Evolutionary conservation across 2,329 filamentous ascomycete species (phyloP).

Genomic region (Aspergillus persii): DNA sequence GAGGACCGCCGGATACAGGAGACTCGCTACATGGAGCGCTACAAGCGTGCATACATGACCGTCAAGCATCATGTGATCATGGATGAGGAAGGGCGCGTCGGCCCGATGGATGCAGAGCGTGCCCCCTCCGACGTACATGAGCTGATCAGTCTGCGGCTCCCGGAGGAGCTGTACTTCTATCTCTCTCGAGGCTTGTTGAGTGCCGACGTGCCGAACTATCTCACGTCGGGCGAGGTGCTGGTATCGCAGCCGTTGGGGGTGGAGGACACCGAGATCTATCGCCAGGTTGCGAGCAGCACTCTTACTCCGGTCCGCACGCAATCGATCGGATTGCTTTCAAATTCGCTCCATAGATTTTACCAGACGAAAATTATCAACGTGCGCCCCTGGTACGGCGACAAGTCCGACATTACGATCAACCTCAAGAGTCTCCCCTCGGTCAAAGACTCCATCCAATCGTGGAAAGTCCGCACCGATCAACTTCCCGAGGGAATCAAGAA

Average conservation of each 20-base stretch:
- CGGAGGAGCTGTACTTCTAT: conserved; percentile 88
- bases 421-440: conserved; percentile 56
- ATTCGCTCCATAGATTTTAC: conserved; percentile 78
- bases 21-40: conserved; percentile 78
- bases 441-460: conserved; percentile 57
- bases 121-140: conserved; percentile 82
- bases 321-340: conserved; percentile 73
- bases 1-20: conserved; percentile 73
- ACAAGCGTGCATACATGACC: conserved; percentile 78
- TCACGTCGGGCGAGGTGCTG: conserved; percentile 74
- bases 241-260: conserved; percentile 84
- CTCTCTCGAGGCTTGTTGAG: conserved; percentile 79
- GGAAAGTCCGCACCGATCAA: conserved; percentile 67
- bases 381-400: conserved; percentile 80
- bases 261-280: conserved; percentile 75
- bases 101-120: conserved; percentile 68
- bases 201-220: conserved; percentile 74
- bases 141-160: conserved; percentile 85
- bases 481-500: conserved; percentile 44
- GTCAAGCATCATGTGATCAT: conserved; percentile 87
- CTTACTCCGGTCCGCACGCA: conserved; percentile 73
- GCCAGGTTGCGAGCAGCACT: conserved; percentile 70
- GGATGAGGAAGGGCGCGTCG: conserved; percentile 71
- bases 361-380: conserved; percentile 74
- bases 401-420: conserved; percentile 63